Base-by-base conservation (phyloP, 2,329 filamentous ascomycete species). In the Chrysoporthe deuterocubensis region DNA sequence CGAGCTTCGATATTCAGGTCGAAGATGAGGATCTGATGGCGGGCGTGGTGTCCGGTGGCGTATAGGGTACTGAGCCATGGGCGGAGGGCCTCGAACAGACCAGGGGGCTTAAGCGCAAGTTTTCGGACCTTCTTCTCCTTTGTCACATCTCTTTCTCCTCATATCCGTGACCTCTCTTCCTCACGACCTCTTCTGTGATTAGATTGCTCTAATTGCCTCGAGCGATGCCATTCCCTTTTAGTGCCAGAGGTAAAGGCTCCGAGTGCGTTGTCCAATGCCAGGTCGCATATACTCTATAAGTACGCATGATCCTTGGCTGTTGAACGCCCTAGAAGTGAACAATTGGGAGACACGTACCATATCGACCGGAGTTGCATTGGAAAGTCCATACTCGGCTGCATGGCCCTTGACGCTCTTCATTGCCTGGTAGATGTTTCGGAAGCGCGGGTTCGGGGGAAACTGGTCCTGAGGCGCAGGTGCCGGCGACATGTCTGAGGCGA, bases 21-120 rank as follows among this genome's bases (percentile, higher is more conserved):
- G 85, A 88, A 65, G 86, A 89, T n/a, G 87, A 89, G 74, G 87
- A 89, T 70, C 75, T 89, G 34, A 89, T 89, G 87, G 83, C 81
- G 14, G 85, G 81, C 18, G 65, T 79, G 3, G 60, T 75, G 37
- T 62, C 70, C 16, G 70, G 68, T 32, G 52, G 18, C 13, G 7
- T 67, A 56, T 69, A 69, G 65, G 11, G 4, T 13, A 32, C 14
- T 18, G 9, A 5, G 6, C n/a, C 37, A 37, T 26, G 21, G 42
- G 50, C 50, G 18, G 13, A 4, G 13, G 14, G 13, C 4, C 44
- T n/a, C 18, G 4, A 11, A 21, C 5, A 16, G 14, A 26, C 26
- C 54, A 44, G 13, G 34, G 40, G 3, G 21, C 5, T 42, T 9
- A 46, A 32, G 52, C 34, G 61, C 6, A 63, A 32, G 26, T 5